Evolutionary conservation across 2,329 filamentous ascomycete genomes (phyloP), one percentile per base, ranked within the genome.

Genomic region (Colletotrichum musae): DNA sequence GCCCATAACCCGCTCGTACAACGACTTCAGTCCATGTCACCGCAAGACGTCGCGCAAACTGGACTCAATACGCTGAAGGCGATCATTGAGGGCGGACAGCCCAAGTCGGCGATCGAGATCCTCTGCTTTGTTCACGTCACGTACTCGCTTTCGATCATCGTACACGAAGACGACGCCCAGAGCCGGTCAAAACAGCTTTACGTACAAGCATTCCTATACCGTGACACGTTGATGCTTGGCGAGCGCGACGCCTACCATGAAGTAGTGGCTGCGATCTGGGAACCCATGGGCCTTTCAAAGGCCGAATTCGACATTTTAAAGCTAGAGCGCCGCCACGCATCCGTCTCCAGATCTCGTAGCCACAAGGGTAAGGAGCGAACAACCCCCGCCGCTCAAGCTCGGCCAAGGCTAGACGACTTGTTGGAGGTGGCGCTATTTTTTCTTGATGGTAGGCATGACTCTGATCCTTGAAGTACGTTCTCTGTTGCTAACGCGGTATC

Each of bases 51-150:
- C 45, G 81, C 82, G 6, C 71, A 75, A 2, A 78, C 71, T 6
- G 87, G 86, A 9, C 77, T 88, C 3, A 72, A 79, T 18, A 77
- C 80, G 6, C 76, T 88, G 21, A 79, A 75, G 7, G 75, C 74
- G 12, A 76, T 86, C 5, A 71, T 87, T 0, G 75, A 80, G 24
- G 83, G 82, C 3, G 73, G 73, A n/a, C 75, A 77, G 6, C 75
- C 79, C 0, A 74, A 76, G 3, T 80, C 82, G 1, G 79, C 86
- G 4, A 72, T 85, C 32, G 80, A 85, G 32, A 80, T 82, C 2
- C 73, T 89, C 2, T 88, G 85, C 73, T 84, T 88, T 69, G 74
- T 87, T 39, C 86, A 89, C 64, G 71, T 88, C 21, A 78, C 85
- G 26, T 88, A 87, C 71, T 83, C 85, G 13, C 80, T 88, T 45